Evolutionary conservation across 495 filamentous ascomycete species (phyloP).

Genomic region (Penicillium argentinense): DNA sequence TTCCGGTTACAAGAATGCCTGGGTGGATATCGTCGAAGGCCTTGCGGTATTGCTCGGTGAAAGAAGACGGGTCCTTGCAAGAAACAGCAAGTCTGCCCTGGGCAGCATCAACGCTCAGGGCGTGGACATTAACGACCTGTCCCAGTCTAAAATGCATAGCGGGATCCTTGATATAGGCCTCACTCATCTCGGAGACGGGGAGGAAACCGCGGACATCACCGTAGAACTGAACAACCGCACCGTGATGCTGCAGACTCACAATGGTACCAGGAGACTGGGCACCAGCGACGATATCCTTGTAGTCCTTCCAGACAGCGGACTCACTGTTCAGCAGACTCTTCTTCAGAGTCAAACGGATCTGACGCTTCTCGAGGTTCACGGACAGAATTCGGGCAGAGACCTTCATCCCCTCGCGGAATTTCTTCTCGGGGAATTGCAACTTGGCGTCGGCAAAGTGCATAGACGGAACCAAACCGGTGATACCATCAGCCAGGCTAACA

Average conservation of each 20-base stretch:
- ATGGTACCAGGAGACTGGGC: constrained; percentile 81
- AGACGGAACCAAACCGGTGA: constrained; percentile 82
- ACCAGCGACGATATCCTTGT: constrained; percentile 65
- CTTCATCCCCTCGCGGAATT: constrained; percentile 83
- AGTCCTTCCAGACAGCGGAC: constrained; percentile 69
- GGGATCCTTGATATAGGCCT: constrained; percentile 88
- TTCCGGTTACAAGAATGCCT: constrained; percentile 71
- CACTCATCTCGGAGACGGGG: constrained; percentile 94
- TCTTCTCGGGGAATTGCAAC: constrained; percentile 91
- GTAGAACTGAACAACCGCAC: constrained; percentile 93
- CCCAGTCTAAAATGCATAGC: constrained; percentile 84
- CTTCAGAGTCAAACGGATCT: constrained; percentile 86
- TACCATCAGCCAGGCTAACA: constrained; percentile 79
- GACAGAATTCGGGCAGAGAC: constrained; percentile 85
- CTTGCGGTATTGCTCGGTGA: constrained; percentile 70
- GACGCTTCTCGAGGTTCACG: constrained; percentile 69
- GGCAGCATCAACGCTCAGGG: constrained; percentile 72
- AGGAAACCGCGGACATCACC: constrained; percentile 78
- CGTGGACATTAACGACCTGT: constrained; percentile 85
- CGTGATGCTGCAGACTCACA: constrained; percentile 69
- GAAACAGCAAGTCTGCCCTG: constrained; percentile 77
- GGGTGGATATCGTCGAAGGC: constrained; percentile 69
- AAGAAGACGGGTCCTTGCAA: constrained; percentile 82
- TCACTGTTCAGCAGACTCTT: constrained; percentile 92
- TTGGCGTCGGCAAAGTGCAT: constrained; percentile 85